phyloP scores from a whole-genome alignment of 1,139 yeast genomes.

The Candida sp. region DNA sequence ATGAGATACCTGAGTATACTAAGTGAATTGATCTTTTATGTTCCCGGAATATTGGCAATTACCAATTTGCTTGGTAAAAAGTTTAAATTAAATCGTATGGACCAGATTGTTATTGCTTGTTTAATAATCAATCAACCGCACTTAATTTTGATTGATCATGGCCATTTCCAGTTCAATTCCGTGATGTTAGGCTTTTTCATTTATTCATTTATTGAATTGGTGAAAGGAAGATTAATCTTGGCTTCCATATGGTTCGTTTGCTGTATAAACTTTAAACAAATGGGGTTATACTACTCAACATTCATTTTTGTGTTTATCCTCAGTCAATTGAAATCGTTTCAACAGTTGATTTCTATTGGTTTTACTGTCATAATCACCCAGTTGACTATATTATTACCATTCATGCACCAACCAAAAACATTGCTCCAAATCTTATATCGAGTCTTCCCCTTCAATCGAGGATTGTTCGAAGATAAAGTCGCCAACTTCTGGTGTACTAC shows the following conservation, averaged over 20 bases:
- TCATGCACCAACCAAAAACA: slow-evolving; percentile 29
- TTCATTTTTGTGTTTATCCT: slow-evolving; percentile 76
- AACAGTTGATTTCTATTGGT: slow-evolving; percentile 54
- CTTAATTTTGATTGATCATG: slow-evolving; percentile 85
- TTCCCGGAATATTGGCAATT: slow-evolving; percentile 76
- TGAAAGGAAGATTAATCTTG: slow-evolving; percentile 57
- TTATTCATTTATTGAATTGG: slow-evolving; percentile 61
- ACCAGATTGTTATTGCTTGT: slow-evolving; percentile 72
- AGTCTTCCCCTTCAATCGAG: slow-evolving; percentile 89
- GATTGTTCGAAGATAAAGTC: slow-evolving; percentile 97
- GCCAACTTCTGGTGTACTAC: slow-evolving; percentile 97
- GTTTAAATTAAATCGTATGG: slow-evolving; percentile 57
- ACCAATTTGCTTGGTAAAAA: slow-evolving; percentile 65
- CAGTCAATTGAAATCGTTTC: slow-evolving; percentile 32
- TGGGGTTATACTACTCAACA: slow-evolving; percentile 94
- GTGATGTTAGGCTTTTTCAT: slow-evolving; percentile 90
- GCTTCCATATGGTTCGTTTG: slow-evolving; percentile 82
- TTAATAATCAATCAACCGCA: slow-evolving; percentile 80
- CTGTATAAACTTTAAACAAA: slow-evolving; percentile 85
- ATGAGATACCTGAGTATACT: slow-evolving; percentile 80
- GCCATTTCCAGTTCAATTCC: slow-evolving; percentile 93
- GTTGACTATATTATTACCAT: slow-evolving; percentile 55
- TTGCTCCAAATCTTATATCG: slow-evolving; percentile 48
- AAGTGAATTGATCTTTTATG: slow-evolving; percentile 70
- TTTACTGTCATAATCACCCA: slow-evolving; percentile 59